Evolutionary conservation across 2,329 filamentous ascomycete genomes (phyloP), one percentile per base, ranked within the genome.

Genomic region (Penicillium sp.): DNA sequence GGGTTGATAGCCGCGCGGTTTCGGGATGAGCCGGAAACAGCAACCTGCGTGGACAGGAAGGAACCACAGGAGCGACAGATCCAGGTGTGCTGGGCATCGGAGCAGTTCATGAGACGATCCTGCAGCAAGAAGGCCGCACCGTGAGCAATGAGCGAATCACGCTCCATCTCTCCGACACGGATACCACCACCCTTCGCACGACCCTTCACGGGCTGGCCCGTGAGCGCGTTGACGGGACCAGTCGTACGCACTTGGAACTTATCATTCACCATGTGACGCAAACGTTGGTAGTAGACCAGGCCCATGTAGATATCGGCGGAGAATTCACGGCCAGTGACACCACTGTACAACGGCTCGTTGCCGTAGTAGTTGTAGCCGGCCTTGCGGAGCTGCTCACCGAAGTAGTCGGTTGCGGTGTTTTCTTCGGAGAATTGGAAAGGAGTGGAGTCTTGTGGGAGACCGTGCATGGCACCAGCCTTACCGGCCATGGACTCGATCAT

Each of bases 261-360:
- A 77, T 99, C 94, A 83, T 97, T 97, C 54, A 99, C 94, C 94
- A 99, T 99, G 87, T 99, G 94, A 73, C 94, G 84, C 58, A 99
- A 83, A 74, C 94, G 88, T 77, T 99, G 94, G 81, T 99, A 99
- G 82, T 97, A 97, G 58, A 99, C 94, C 11, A 97, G 87, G 44
- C 94, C 94, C 57, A 97, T 85, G 78, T 96, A 99, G 69, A 99
- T 97, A 72, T 99, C 94, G 7, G 91, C 93, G 19, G 87, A 87
- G 38, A 99, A 87, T 75, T 97, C 93, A 73, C 96, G 87, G 59
- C 94, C 94, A 0, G 94, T 99, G 73, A 97, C 93, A 40, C 94
- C 94, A 41, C 89, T 94, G 80, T 99, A 99, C 88, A 99, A 95
- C 41, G 94, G 93, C 78, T 99, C 94, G 74, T 97, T 99, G 56